phyloP scores from a whole-genome alignment of 495 filamentous ascomycete genomes.

The Amniculicola lignicola region DNA sequence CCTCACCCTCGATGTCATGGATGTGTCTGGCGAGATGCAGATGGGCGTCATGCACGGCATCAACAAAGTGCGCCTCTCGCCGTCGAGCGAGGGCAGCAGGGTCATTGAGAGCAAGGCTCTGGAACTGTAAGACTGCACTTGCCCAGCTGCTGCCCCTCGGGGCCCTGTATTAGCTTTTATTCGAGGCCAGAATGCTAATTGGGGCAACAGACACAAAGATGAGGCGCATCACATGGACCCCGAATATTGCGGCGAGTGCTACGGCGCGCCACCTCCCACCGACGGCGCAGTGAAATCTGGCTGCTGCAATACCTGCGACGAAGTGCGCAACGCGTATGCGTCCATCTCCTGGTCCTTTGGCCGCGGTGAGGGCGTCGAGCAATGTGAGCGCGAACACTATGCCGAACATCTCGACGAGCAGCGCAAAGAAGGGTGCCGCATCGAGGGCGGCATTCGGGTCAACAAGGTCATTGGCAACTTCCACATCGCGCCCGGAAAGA shows the following conservation, averaged over 20 bases:
- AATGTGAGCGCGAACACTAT: slow-evolving; percentile 94
- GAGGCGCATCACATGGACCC: slow-evolving; percentile 79
- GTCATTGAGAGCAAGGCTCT: slow-evolving; percentile 72
- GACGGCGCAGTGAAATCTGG: slow-evolving; percentile 69
- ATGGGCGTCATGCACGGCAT: slow-evolving; percentile 89
- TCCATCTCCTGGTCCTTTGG: slow-evolving; percentile 88
- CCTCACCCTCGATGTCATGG: slow-evolving; percentile 96
- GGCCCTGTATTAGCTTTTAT: no score
- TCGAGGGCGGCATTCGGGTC: slow-evolving; percentile 87
- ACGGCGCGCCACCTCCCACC: slow-evolving; percentile 70
- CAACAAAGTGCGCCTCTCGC: slow-evolving; percentile 76
- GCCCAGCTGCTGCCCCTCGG: neutral
- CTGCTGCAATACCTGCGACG: slow-evolving; percentile 96
- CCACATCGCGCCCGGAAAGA: slow-evolving; percentile 93
- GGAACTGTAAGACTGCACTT: slow-evolving; percentile 58
- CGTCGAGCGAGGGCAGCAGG: slow-evolving; percentile 69
- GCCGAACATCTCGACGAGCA: slow-evolving; percentile 79
- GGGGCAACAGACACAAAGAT: slow-evolving; percentile 51
- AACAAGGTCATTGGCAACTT: slow-evolving; percentile 99
- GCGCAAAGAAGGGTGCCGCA: slow-evolving; percentile 86
- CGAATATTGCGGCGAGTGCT: slow-evolving; percentile 89
- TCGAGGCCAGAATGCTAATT: no score
- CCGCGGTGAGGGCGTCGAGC: slow-evolving; percentile 85
- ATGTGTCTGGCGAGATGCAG: slow-evolving; percentile 95
- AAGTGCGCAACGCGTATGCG: slow-evolving; percentile 93